Conservation (phyloP, 208 protist species). For the Porcisia hertigi region DNA sequence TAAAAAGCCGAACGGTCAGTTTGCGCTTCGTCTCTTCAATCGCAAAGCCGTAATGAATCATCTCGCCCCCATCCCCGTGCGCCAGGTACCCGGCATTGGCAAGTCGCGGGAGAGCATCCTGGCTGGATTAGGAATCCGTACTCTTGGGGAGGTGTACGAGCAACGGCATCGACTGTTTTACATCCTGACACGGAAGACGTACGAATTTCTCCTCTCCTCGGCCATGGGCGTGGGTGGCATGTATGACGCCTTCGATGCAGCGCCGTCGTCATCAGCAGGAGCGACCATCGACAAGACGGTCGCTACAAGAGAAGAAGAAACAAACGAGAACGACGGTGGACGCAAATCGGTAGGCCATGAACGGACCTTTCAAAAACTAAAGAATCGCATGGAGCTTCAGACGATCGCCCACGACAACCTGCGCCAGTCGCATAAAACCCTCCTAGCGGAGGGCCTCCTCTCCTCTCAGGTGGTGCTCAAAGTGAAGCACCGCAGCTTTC, state of each 20-base stretch:
- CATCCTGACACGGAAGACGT: conserved; percentile 70
- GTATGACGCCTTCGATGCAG: conserved; percentile 33
- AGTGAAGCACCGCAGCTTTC: conserved; percentile 70
- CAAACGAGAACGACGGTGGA: conserved; percentile 10
- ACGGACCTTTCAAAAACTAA: conserved; percentile 58
- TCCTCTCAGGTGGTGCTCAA: conserved; percentile 72
- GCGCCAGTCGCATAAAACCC: conserved; percentile 19
- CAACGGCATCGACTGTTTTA: conserved; percentile 50
- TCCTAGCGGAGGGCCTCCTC: conserved; percentile 47
- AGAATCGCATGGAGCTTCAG: conserved; percentile 44
- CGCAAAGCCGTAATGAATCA: conserved; percentile 59
- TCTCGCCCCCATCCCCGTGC: conserved; percentile 39
- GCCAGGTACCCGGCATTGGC: conserved; percentile 69
- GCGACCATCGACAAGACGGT: background rate
- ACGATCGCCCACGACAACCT: conserved; percentile 49
- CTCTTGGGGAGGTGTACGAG: conserved; percentile 59
- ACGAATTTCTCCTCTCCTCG: conserved; percentile 53
- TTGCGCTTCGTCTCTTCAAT: conserved; percentile 45
- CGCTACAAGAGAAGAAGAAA: background rate
- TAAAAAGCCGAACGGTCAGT: conserved; percentile 94
- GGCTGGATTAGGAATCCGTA: conserved; percentile 47
- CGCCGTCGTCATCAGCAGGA: background rate
- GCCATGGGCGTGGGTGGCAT: conserved; percentile 54
- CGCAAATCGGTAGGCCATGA: conserved; percentile 83
- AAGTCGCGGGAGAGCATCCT: conserved; percentile 55